Conservation (phyloP, 2,329 filamentous ascomycete species). For the Blastomyces gilchristii region DNA sequence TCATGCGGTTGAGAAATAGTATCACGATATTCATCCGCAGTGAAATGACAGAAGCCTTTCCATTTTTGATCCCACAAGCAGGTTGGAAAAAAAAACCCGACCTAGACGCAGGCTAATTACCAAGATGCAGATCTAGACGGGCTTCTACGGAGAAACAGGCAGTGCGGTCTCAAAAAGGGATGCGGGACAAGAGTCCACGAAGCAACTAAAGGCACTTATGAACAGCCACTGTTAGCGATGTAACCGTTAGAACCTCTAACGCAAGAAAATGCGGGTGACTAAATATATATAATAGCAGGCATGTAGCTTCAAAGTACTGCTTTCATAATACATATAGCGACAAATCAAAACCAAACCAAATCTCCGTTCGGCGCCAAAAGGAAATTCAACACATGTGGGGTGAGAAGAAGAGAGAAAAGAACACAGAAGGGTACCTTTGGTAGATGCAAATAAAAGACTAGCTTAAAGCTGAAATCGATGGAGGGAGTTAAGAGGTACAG, state of each 20-base stretch:
- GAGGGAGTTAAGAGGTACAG: background rate
- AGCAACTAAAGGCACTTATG: background rate
- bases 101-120: no score
- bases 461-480: background rate
- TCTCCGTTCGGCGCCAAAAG: background rate
- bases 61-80: background rate
- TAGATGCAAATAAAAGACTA: background rate
- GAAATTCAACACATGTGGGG: background rate
- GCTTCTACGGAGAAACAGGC: no score
- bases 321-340: conserved; percentile 1
- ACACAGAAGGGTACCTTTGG: no score
- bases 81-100: no score
- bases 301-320: background rate
- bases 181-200: background rate
- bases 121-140: no score
- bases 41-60: background rate
- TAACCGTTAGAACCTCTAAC: background rate
- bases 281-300: background rate
- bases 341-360: background rate
- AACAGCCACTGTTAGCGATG: background rate
- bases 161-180: no score
- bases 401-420: background rate
- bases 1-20: background rate
- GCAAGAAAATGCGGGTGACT: background rate
- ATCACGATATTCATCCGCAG: background rate